Base-by-base conservation (phyloP, 1,284 basidiomycete genomes). In the Tylopilus sp. region DNA sequence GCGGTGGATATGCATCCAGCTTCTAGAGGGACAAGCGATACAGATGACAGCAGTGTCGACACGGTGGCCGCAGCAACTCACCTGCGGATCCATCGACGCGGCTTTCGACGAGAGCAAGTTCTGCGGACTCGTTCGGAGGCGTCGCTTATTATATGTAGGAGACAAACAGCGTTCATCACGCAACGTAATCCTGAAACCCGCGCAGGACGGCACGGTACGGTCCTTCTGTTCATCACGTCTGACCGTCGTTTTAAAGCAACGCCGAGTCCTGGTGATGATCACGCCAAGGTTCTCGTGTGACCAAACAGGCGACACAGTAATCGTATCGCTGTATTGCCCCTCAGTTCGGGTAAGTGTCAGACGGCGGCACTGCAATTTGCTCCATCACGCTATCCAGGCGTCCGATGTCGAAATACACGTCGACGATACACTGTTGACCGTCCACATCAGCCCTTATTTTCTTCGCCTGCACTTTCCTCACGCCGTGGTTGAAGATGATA, bases 391-490 rank as follows among this genome's bases (percentile, higher is more conserved):
- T 36, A 29, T 32, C 8, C 70, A 91, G 88, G 87, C 89, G 24
- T 80, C 85, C 42, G 90, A 92, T 56, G 81, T 85, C 33, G 90
- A 92, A 66, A 84, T 90, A 57, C 76, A 86, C 59, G 82, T 90
- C 52, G 86, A 90, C 59, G 82, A 82, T 53, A 81, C 80, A 32
- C 70, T 86, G 41, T 77, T 92, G 66, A 83, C 82, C n/a, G 72
- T 90, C 37, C 84, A 92, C 64, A 80, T 91, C 65, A 87, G 85
- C 56, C 89, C 89, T 5, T 92, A 92, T 65, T 92, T 87, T 63
- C 76, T 92, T 51, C 85, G 89, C 4, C 76, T 92, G 55, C 83
- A 83, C 62, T 88, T 92, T 64, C 74, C 85, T 28, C 76, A 83
- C 64, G 60, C 78, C 2, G 61, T 83, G 54, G 64, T 83, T 33